Evolutionary conservation across 495 filamentous ascomycete species (phyloP).

Genomic region (Mycothermus thermophilus): DNA sequence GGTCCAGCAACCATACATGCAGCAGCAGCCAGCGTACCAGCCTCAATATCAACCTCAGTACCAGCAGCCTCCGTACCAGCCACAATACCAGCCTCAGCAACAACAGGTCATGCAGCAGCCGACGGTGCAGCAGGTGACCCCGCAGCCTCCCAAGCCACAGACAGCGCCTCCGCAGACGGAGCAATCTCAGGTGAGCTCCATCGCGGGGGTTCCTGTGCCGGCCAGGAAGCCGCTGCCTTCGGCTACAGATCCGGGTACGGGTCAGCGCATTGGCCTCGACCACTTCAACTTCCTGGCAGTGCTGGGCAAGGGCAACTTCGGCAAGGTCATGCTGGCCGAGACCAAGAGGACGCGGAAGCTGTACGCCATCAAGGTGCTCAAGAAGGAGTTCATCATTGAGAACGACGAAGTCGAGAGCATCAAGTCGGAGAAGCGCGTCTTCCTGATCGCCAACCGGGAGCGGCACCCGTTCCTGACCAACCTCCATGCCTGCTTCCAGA

Average conservation of each 20-base stretch:
- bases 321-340: constrained; percentile 98
- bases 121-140: constrained; percentile 10
- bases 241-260: constrained; percentile 49
- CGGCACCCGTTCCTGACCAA: constrained; percentile 93
- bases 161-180: constrained; percentile 22
- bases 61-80: constrained; percentile 18
- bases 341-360: constrained; percentile 83
- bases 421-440: constrained; percentile 92
- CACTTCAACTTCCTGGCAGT: constrained; percentile 99
- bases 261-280: constrained; percentile 78
- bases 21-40: constrained; percentile 17
- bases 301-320: constrained; percentile 97
- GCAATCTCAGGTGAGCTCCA: constrained; percentile 12
- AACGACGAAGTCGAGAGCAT: constrained; percentile 99
- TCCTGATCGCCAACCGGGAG: constrained; percentile 94
- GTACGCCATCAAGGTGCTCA: constrained; percentile 97
- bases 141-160: constrained; percentile 27
- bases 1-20: constrained; percentile 19
- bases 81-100: constrained; percentile 28
- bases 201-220: constrained; percentile 24
- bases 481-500: constrained; percentile 97
- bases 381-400: constrained; percentile 99
- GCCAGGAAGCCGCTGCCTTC: constrained; percentile 41
- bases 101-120: constrained; percentile 11
- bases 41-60: constrained; percentile 15